Evolutionary conservation across 225 moss, liverwort and hornwort genomes (phyloP), one percentile per base, ranked within the genome.

Genomic region (Bryoerythrophyllum caledonicum): DNA sequence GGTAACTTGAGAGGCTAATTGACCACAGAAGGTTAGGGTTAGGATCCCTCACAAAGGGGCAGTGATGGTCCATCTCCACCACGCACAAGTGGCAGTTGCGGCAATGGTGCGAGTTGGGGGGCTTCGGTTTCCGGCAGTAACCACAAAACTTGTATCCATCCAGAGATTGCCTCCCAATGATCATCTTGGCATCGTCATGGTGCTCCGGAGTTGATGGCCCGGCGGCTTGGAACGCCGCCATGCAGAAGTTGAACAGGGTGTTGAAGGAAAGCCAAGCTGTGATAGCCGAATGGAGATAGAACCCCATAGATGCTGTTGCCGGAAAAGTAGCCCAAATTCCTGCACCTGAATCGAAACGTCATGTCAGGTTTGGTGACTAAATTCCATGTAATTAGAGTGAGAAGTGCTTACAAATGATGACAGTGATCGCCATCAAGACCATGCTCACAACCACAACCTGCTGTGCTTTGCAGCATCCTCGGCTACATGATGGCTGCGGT

Each of bases 51-150:
- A 97, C 94, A 74, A 97, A 97, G 65, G 96, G 92, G 82, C 91
- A 97, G 76, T 94, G 96, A 82, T 97, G 96, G 68, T 97, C 96
- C 96, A 97, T 97, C 59, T 97, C 89, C 21, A 97, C 78, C 20
- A 94, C 91, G 65, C 92, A 97, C 57, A 87, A 76, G 63, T 83
- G 74, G 76, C 96, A 97, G 78, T 85, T 90, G 73, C 92, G 90
- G 60, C 96, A 93, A 57, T 94, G 94, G 80, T 97, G 91, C 32
- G 90, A 87, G 57, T 83, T 79, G 3, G 86, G 88, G 40, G 96
- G 90, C 78, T 97, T 97, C 49, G 94, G 92, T 51, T 64, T 75
- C 70, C 81, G 72, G 83, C 96, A 97, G 65, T 73, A 67, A n/a
- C 71, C 83, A 71, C 96, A 96, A 41, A 90, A 92, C 24, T 67